Evolutionary conservation across 1,139 yeast genomes (phyloP), one percentile per base, ranked within the genome.

Genomic region (Diutina neorugosa): DNA sequence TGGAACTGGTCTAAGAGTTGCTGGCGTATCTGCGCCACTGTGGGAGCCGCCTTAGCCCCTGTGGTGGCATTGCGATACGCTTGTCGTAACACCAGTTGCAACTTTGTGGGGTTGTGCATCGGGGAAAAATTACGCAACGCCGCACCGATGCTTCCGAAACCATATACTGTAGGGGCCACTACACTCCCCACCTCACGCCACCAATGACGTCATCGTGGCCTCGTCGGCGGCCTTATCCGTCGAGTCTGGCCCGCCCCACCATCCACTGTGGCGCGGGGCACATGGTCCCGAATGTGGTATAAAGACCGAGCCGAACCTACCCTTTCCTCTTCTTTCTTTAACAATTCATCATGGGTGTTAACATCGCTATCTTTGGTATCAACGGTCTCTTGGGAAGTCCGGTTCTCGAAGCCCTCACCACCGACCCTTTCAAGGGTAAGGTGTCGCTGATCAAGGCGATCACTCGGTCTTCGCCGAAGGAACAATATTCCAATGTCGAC

Each of bases 341-440:
- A 5, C n/a, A 31, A 14, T 34, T 55, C 54, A 25, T 50, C 52
- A 25, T 54, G 72, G 51, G 65, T 31, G 37, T 31, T 31, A 31
- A 31, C 37, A n/a, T 82, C 59, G 86, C 83, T 40, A 63, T 82
- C 54, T 62, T 78, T 55, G 86, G 87, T 46, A 61, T 74, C 52
- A 69, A 73, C 55, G 87, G 88, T 37, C 57, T 65, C 57, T 66
- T 82, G 51, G 86, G 84, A 41, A 61, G 66, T 54, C 77, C 79
- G 51, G 66, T 71, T 20, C 54, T 81, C 42, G 67, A 66, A 1
- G 81, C 82, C 4, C 65, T 81, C 52, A 60, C 71, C 11, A 68
- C 77, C 7, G 62, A 72, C n/a, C 57, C 65, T 18, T 80, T 80
- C 60, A 66, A 67, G 19, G 65, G 65, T 55, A 75, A 77, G 57